phyloP scores from a whole-genome alignment of 805 yeast species.

The Teunomyces stri region DNA sequence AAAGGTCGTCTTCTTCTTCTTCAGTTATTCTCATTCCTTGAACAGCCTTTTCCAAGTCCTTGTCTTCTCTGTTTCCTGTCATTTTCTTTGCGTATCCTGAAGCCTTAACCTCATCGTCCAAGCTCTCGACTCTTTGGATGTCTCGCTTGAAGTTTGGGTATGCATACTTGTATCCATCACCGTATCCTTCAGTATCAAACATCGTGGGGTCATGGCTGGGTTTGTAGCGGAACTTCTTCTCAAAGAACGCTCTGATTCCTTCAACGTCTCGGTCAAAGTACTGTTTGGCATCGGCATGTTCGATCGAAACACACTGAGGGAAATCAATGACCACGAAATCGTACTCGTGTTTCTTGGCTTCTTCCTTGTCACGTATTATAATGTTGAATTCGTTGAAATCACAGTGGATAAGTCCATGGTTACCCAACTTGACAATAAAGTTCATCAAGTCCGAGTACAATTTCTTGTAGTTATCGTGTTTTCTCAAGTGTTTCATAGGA shows the following conservation, averaged over 20 bases:
- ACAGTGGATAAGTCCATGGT: conserved; percentile 91
- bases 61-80: conserved; percentile 38
- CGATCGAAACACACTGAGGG: conserved; percentile 95
- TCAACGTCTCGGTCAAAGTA: conserved; percentile 93
- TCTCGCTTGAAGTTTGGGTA: conserved; percentile 82
- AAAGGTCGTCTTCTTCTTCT: conserved; percentile 19
- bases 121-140: conserved; percentile 59
- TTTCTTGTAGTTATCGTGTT: conserved; percentile 64
- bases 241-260: conserved; percentile 82
- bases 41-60: conserved; percentile 77
- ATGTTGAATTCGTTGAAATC: conserved; percentile 97
- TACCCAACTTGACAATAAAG: conserved; percentile 79
- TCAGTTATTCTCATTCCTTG: conserved; percentile 54
- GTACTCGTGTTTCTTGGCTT: conserved; percentile 45
- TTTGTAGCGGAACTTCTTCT: conserved; percentile 67
- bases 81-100: conserved; percentile 67
- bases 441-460: conserved; percentile 84
- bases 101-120: conserved; percentile 88
- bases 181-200: conserved; percentile 77
- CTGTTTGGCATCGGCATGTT: conserved; percentile 82
- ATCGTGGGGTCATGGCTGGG: conserved; percentile 68
- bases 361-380: conserved; percentile 68
- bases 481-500: conserved; percentile 80
- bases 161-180: conserved; percentile 72
- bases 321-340: conserved; percentile 94